A percentile compares a stretch with the other conserved stretches of the same genome.
Evolutionary conservation across 2,329 filamentous ascomycete species (phyloP).

Genomic region (Sphaerulina populicola): DNA sequence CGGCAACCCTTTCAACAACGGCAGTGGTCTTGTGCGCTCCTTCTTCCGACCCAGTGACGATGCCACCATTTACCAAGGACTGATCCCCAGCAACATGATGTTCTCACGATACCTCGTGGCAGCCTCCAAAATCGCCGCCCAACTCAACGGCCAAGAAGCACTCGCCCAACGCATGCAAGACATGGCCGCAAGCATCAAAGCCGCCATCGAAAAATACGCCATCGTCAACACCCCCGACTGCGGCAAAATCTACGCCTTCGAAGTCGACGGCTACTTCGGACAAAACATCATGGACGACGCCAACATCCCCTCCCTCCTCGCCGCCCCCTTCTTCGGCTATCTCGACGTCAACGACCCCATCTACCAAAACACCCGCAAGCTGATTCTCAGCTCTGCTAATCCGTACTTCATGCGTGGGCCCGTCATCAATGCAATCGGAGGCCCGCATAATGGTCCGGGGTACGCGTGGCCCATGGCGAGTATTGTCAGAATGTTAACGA

Average conservation of each 20-base stretch:
- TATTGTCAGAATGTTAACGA: constrained; percentile 46
- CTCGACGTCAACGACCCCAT: constrained; percentile 34
- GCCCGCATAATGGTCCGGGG: constrained; percentile 42
- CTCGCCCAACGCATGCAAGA: constrained; percentile 50
- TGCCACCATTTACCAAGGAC: constrained; percentile 43
- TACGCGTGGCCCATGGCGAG: constrained; percentile 46
- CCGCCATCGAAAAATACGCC: constrained; percentile 40
- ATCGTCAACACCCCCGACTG: constrained; percentile 34
- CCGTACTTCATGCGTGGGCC: constrained; percentile 46
- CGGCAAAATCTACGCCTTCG: constrained; percentile 42
- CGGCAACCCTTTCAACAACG: constrained; percentile 43
- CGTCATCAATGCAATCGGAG: constrained; percentile 42
- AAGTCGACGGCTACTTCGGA: constrained; percentile 36
- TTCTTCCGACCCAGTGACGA: constrained; percentile 47
- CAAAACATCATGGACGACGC: constrained; percentile 62
- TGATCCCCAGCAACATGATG: constrained; percentile 58
- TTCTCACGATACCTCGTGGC: constrained; percentile 55
- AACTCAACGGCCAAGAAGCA: constrained; percentile 40
- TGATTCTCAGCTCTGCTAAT: constrained; percentile 40
- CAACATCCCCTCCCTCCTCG: constrained; percentile 60
- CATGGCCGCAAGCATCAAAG: constrained; percentile 43
- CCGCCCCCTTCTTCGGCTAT: constrained; percentile 57
- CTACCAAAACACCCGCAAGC: constrained; percentile 41
- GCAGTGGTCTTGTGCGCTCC: constrained; percentile 43
- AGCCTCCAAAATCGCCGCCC: constrained; percentile 46